Evolutionary conservation across 148 eudicot genomes (phyloP).

Genomic region (Limonium bicolor): DNA sequence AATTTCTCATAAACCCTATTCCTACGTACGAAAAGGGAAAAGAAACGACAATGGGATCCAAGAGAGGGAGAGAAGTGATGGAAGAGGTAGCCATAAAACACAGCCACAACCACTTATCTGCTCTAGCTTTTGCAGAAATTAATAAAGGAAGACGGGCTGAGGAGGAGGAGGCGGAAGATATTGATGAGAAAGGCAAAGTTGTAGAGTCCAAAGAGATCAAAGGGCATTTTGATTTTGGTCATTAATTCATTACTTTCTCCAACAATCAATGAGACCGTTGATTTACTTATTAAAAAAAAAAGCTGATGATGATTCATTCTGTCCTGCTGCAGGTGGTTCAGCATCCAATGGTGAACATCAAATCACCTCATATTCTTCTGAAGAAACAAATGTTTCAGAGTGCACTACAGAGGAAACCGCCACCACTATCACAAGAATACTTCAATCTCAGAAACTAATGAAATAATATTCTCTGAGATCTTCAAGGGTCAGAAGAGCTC

Average conservation of each 20-base stretch:
- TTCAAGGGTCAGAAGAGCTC: slow-evolving; percentile 14
- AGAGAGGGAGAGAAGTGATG: no score
- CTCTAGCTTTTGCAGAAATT: no score
- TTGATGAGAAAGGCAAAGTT: neutral
- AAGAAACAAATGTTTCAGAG: no score
- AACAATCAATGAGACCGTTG: neutral
- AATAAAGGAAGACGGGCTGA: neutral
- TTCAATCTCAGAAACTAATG: no score
- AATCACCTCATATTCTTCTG: slow-evolving; percentile 3
- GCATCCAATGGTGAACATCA: neutral
- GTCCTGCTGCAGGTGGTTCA: neutral
- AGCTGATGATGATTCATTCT: neutral
- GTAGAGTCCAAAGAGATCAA: neutral
- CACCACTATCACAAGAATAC: no score
- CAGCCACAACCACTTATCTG: no score
- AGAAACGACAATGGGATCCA: no score
- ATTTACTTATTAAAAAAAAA: slow-evolving; percentile 5
- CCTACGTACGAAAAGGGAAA: no score
- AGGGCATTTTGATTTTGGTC: neutral
- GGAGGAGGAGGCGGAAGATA: slow-evolving; percentile 4
- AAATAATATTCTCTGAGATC: no score
- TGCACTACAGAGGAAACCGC: no score
- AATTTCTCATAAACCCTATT: no score
- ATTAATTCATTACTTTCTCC: neutral
- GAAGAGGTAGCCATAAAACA: no score